Conservation (phyloP, 2,329 filamentous ascomycete species). For the Dendryphion nanum region DNA sequence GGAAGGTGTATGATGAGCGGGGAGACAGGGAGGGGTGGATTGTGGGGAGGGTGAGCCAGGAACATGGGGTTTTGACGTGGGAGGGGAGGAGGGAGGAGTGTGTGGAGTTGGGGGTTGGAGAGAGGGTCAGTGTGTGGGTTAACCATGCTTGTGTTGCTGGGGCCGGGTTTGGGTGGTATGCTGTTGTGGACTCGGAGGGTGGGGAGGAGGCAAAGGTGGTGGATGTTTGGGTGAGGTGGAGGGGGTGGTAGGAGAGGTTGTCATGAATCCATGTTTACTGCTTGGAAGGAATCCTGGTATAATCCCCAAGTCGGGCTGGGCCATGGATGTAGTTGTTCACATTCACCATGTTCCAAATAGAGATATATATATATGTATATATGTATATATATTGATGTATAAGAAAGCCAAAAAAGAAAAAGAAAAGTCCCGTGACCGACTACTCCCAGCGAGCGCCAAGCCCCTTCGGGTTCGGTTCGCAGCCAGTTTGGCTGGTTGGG, state of each 20-base stretch:
- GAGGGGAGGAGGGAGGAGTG: constrained; percentile 44
- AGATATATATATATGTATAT: too few species aligned
- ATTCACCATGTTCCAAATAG: too few species aligned
- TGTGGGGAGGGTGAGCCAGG: constrained; percentile 71
- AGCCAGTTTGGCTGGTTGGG: too few species aligned
- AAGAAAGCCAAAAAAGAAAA: too few species aligned
- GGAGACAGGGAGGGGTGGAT: constrained; percentile 56
- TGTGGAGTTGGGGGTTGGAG: constrained; percentile 55
- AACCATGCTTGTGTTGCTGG: constrained; percentile 80
- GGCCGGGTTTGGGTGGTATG: constrained; percentile 69
- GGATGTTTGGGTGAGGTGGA: constrained; percentile 72
- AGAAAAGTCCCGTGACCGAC: too few species aligned
- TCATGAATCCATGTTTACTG: too few species aligned
- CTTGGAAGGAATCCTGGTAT: too few species aligned
- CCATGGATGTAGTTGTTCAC: too few species aligned
- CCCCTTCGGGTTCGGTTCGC: too few species aligned
- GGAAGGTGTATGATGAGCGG: constrained; percentile 23
- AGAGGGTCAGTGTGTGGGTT: constrained; percentile 70
- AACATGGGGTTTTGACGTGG: constrained; percentile 73
- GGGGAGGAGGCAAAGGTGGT: constrained; percentile 59
- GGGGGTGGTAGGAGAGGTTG: constrained; percentile 68
- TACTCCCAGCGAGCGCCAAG: too few species aligned
- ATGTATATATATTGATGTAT: too few species aligned
- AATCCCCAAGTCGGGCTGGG: too few species aligned
- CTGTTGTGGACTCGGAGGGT: constrained; percentile 65